phyloP scores from a whole-genome alignment of 345 rosid genomes.

The Triadica sebifera region DNA sequence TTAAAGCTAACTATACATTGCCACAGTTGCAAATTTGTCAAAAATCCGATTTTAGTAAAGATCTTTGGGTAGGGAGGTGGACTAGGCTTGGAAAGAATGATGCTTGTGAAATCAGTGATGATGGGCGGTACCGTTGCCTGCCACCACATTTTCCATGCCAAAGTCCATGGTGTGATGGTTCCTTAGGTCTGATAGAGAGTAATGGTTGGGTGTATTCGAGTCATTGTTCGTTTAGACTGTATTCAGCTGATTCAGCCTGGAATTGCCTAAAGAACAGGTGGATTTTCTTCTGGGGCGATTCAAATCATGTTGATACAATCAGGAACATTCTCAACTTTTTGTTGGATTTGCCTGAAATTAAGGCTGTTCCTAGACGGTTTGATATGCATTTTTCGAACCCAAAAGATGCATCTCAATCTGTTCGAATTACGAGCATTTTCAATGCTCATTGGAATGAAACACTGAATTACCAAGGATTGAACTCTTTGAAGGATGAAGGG shows the following conservation, averaged over 20 bases:
- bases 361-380: constrained; percentile 76
- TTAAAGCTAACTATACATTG: constrained; percentile 32
- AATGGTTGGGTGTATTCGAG: constrained; percentile 95
- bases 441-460: constrained; percentile 93
- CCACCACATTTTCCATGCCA: constrained; percentile 56
- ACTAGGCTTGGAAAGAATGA: constrained; percentile 76
- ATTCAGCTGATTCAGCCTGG: constrained; percentile 63
- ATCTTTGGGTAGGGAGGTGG: constrained; percentile 90
- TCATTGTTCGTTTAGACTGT: constrained; percentile 76
- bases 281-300: constrained; percentile 99
- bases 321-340: constrained; percentile 82
- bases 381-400: constrained; percentile 78
- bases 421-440: constrained; percentile 89
- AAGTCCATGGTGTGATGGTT: constrained; percentile 82
- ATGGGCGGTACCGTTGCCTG: constrained; percentile 80
- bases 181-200: constrained; percentile 74
- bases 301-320: constrained; percentile 88
- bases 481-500: constrained; percentile 61
- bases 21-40: constrained; percentile 52
- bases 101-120: constrained; percentile 54
- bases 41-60: constrained; percentile 57
- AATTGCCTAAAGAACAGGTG: constrained; percentile 68
- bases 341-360: constrained; percentile 59
- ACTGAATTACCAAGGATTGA: constrained; percentile 74
- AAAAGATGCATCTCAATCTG: constrained; percentile 52